Evolutionary conservation across 1,139 yeast genomes (phyloP).

Genomic region (Geotrichum phurueaensis): DNA sequence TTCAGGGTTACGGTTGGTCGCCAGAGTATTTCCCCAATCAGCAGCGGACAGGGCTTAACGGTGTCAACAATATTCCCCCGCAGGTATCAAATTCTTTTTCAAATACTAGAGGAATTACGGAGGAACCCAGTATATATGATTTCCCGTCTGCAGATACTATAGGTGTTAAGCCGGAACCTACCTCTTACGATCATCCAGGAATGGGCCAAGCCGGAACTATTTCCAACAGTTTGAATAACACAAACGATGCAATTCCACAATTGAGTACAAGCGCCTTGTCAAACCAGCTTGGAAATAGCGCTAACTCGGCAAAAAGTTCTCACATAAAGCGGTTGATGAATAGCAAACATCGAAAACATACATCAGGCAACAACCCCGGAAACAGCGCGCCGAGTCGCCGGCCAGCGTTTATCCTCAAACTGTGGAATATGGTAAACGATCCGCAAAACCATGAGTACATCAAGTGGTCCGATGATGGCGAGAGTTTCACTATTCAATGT

Average conservation of each 20-base stretch:
- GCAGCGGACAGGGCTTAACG: neutral
- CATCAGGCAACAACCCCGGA: conserved; percentile 22
- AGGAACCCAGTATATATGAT: no score
- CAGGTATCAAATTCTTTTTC: neutral
- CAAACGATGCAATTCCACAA: conserved; percentile 6
- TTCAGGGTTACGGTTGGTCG: conserved; percentile 13
- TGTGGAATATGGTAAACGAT: conserved; percentile 95
- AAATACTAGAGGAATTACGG: neutral
- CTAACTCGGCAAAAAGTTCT: neutral
- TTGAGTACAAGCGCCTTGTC: conserved; percentile 14
- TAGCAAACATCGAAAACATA: conserved; percentile 24
- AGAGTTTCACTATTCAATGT: conserved; percentile 74
- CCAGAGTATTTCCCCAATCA: conserved; percentile 11
- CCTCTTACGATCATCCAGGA: neutral
- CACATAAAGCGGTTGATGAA: conserved; percentile 18
- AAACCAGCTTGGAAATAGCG: neutral
- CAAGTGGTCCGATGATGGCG: conserved; percentile 81
- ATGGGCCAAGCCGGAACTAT: neutral
- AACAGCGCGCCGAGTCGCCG: conserved; percentile 38
- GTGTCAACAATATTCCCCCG: neutral
- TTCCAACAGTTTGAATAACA: neutral
- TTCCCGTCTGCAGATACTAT: neutral
- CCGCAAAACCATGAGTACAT: conserved; percentile 60
- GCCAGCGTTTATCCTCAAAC: conserved; percentile 86
- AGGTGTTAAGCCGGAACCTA: neutral